These are phyloP conservation scores for Sutorius australiensis DNA, from an alignment of 768 basidiomycete species.

Conservation along the genomic window DNA sequence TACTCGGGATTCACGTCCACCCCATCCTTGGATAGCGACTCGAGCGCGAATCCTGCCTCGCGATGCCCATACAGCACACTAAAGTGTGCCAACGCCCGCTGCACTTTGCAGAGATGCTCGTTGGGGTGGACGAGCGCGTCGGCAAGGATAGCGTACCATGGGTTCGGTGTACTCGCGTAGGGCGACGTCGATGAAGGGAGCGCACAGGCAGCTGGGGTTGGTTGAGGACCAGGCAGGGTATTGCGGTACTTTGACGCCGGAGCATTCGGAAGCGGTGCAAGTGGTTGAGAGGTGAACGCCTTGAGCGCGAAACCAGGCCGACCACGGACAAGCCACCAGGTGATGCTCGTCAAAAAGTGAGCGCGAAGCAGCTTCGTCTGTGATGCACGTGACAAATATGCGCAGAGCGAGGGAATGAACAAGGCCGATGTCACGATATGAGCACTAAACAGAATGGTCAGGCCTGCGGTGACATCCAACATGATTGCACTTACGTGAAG, in stretches of 20 bases:
- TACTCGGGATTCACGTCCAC: conserved; percentile 44
- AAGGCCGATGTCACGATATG: conserved; percentile 68
- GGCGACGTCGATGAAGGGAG: conserved; percentile 34
- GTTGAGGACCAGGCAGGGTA: conserved; percentile 19
- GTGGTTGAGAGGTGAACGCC: conserved; percentile 42
- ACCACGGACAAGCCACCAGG: conserved; percentile 56
- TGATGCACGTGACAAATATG: conserved; percentile 53
- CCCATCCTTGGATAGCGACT: conserved; percentile 19
- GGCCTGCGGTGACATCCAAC: background rate
- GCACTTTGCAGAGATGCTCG: conserved; percentile 50
- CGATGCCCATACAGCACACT: conserved; percentile 42
- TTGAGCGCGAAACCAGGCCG: conserved; percentile 47
- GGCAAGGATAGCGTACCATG: conserved; percentile 57
- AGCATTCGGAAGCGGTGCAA: conserved; percentile 17
- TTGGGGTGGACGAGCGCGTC: conserved; percentile 54
- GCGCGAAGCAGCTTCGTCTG: conserved; percentile 53
- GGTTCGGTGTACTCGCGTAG: conserved; percentile 42
- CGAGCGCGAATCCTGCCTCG: conserved; percentile 31
- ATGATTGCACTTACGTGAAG: conserved; percentile 47
- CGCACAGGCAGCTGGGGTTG: conserved; percentile 19
- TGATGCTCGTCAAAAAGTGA: conserved; percentile 51
- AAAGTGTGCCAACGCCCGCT: conserved; percentile 49
- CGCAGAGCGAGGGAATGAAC: conserved; percentile 53
- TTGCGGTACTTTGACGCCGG: conserved; percentile 22
- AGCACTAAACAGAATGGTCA: conserved; percentile 40